A percentile compares a stretch with the other conserved stretches of the same genome.
These are phyloP conservation scores for Huntiella savannae DNA, from an alignment of 2,329 filamentous ascomycete species.

Conservation along the genomic window DNA sequence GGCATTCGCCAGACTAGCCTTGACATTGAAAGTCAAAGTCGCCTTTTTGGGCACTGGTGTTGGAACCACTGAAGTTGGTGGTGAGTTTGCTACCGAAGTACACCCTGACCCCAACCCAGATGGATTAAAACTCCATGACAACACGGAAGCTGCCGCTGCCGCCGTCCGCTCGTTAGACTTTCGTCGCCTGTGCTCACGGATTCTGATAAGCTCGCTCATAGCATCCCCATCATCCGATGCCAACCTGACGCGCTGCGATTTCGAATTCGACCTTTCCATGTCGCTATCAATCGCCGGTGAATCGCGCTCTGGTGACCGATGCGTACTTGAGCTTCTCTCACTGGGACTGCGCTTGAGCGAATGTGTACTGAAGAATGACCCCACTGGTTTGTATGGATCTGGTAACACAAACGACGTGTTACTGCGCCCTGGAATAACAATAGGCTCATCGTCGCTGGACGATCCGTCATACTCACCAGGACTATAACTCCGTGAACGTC, in stretches of 20 bases:
- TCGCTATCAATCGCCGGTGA: slow-evolving; percentile 31
- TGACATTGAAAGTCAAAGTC: slow-evolving; percentile 5
- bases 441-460: slow-evolving; percentile 44
- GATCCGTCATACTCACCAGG: slow-evolving; percentile 29
- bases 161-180: slow-evolving; percentile 14
- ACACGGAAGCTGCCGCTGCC: not conserved
- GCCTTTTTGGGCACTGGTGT: not conserved
- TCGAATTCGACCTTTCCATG: slow-evolving; percentile 21
- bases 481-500: slow-evolving; percentile 11
- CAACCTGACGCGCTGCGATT: not conserved
- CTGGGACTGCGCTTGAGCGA: slow-evolving; percentile 29
- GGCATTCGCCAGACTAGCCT: slow-evolving; percentile 1
- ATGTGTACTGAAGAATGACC: slow-evolving; percentile 22
- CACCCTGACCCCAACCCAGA: not conserved
- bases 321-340: slow-evolving; percentile 26
- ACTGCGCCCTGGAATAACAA: slow-evolving; percentile 39
- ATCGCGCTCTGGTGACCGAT: slow-evolving; percentile 15
- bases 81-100: not conserved
- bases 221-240: slow-evolving; percentile 31
- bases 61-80: not conserved
- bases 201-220: slow-evolving; percentile 38
- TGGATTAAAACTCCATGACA: not conserved
- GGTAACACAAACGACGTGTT: slow-evolving; percentile 35
- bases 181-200: slow-evolving; percentile 33
- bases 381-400: slow-evolving; percentile 30